Conservation (phyloP, 2,329 filamentous ascomycete species). For the Verticillium isaacii region DNA sequence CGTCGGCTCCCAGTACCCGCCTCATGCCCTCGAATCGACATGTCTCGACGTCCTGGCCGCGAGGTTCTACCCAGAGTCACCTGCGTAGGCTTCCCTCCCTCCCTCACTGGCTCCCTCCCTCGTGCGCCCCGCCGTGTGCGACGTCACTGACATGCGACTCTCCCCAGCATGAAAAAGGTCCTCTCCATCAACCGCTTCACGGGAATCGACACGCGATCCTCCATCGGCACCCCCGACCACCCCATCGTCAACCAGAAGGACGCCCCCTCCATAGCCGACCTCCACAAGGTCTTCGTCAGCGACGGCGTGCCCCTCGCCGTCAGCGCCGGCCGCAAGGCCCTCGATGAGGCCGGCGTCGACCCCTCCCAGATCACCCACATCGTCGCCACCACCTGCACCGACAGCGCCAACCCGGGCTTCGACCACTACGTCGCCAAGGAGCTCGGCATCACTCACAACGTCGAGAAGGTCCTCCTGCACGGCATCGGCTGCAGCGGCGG, state of each 20-base stretch:
- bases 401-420: slow-evolving; percentile 65
- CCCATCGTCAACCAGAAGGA: slow-evolving; percentile 53
- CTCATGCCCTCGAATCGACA: slow-evolving; percentile 43
- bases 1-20: slow-evolving; percentile 56
- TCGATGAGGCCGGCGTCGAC: slow-evolving; percentile 48
- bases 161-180: slow-evolving; percentile 55
- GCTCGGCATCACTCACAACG: slow-evolving; percentile 50
- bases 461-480: slow-evolving; percentile 62
- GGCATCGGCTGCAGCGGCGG: slow-evolving; percentile 64
- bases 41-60: slow-evolving; percentile 47
- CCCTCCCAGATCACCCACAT: slow-evolving; percentile 57
- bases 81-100: slow-evolving; percentile 45
- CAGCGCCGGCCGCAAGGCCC: slow-evolving; percentile 48
- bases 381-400: slow-evolving; percentile 64
- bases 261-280: slow-evolving; percentile 49
- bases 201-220: slow-evolving; percentile 59
- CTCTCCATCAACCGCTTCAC: slow-evolving; percentile 60
- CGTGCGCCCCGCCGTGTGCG: too few relatives aligned
- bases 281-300: slow-evolving; percentile 50
- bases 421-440: slow-evolving; percentile 59
- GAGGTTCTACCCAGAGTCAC: slow-evolving; percentile 54
- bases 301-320: slow-evolving; percentile 56
- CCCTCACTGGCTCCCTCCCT: background rate
- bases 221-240: slow-evolving; percentile 56
- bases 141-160: background rate